phyloP scores from a whole-genome alignment of 768 basidiomycete genomes.

The Xerocomus brunneocitrinus region DNA sequence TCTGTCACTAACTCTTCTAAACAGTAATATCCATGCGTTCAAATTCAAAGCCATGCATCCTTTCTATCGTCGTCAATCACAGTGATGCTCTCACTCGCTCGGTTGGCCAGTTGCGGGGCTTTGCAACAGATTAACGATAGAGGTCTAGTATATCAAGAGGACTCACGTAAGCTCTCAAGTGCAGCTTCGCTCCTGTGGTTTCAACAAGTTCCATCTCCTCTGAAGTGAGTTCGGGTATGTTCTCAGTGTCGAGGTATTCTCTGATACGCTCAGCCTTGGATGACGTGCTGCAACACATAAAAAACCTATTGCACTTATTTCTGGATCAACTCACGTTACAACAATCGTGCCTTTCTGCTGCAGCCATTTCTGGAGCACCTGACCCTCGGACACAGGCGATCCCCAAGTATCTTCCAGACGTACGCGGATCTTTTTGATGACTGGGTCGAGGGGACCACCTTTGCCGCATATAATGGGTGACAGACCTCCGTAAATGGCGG shows the following conservation, averaged over 20 bases:
- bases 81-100: slow-evolving; percentile 5
- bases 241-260: slow-evolving; percentile 31
- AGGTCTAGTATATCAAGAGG: not conserved
- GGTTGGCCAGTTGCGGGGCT: slow-evolving; percentile 18
- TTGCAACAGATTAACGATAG: slow-evolving; percentile 1
- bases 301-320: not conserved
- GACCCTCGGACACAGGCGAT: slow-evolving; percentile 25
- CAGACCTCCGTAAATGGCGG: slow-evolving; percentile 39
- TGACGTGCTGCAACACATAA: slow-evolving; percentile 25
- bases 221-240: slow-evolving; percentile 24
- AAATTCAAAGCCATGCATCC: too few relatives aligned
- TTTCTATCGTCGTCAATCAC: too few relatives aligned
- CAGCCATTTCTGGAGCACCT: slow-evolving; percentile 30
- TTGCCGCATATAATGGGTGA: slow-evolving; percentile 34
- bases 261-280: slow-evolving; percentile 30
- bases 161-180: slow-evolving; percentile 27
- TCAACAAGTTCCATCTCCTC: slow-evolving; percentile 27
- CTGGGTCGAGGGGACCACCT: slow-evolving; percentile 38
- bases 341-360: slow-evolving; percentile 29
- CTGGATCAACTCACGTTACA: slow-evolving; percentile 24
- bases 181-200: slow-evolving; percentile 18
- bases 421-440: slow-evolving; percentile 32
- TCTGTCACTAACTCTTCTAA: too few relatives aligned
- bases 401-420: slow-evolving; percentile 26
- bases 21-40: too few relatives aligned